Conservation (phyloP, 1,284 basidiomycete genomes). For the Amylostereum areolatum region DNA sequence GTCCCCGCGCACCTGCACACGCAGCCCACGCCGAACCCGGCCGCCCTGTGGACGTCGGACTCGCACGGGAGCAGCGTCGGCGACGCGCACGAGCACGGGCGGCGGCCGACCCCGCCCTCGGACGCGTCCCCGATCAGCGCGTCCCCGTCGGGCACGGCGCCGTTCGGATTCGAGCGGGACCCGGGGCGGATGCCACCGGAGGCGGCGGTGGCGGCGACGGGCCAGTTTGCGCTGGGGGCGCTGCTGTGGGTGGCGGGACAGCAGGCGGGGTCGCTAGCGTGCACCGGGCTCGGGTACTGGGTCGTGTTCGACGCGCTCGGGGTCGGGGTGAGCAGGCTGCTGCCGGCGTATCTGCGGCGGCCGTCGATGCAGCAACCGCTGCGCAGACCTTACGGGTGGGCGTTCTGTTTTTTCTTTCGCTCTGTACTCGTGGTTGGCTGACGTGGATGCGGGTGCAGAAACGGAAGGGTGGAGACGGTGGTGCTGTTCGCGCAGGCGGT, state of each 20-base stretch:
- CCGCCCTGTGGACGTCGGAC: conserved; percentile 48
- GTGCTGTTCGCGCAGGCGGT: conserved; percentile 84
- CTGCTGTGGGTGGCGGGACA: conserved; percentile 91
- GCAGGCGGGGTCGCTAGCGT: conserved; percentile 78
- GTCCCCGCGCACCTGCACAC: conserved; percentile 32
- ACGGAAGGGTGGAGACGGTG: conserved; percentile 70
- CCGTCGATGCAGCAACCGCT: conserved; percentile 23
- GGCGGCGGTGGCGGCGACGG: conserved; percentile 23
- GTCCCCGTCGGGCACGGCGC: conserved; percentile 6
- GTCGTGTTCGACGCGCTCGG: conserved; percentile 93
- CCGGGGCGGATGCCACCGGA: conserved; percentile 13
- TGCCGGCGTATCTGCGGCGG: conserved; percentile 35
- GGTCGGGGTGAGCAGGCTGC: conserved; percentile 50
- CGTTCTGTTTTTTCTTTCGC: conserved; percentile 15
- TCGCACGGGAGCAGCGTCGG: too few relatives aligned
- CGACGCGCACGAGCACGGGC: too few relatives aligned
- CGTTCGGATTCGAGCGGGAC: conserved; percentile 1
- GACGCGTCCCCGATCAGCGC: neutral
- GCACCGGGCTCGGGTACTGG: conserved; percentile 92
- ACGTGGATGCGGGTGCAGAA: too few relatives aligned
- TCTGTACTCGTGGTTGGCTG: too few relatives aligned
- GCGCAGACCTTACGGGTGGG: conserved; percentile 66
- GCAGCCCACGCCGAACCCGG: conserved; percentile 42
- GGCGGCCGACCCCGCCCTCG: too few relatives aligned
- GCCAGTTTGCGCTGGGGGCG: conserved; percentile 58